phyloP scores from a whole-genome alignment of 805 yeast species.

The Candida khao-thaluensis region DNA sequence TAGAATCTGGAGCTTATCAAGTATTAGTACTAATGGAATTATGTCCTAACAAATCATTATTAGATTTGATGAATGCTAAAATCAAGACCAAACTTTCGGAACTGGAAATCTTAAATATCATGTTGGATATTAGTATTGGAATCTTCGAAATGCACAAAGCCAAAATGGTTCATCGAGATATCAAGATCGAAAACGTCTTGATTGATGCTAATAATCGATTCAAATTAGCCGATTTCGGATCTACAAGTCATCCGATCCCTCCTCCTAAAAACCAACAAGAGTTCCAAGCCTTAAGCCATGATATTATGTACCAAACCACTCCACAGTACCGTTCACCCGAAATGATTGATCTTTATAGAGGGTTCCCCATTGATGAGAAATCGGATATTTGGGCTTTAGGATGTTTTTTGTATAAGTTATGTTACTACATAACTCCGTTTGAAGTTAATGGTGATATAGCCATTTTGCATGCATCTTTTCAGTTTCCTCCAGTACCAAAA shows the following conservation, averaged over 20 bases:
- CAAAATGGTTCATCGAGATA: slow-evolving; percentile 84
- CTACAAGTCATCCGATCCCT: slow-evolving; percentile 64
- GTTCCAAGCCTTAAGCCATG: slow-evolving; percentile 75
- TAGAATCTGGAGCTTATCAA: slow-evolving; percentile 61
- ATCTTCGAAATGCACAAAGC: slow-evolving; percentile 81
- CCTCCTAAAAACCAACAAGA: slow-evolving; percentile 77
- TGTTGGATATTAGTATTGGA: slow-evolving; percentile 78
- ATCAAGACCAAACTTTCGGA: slow-evolving; percentile 76
- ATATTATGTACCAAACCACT: slow-evolving; percentile 86
- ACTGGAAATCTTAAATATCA: slow-evolving; percentile 74
- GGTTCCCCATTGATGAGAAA: slow-evolving; percentile 84
- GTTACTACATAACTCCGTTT: slow-evolving; percentile 93
- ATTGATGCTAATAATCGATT: slow-evolving; percentile 68
- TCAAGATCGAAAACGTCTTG: slow-evolving; percentile 91
- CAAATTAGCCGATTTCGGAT: slow-evolving; percentile 92
- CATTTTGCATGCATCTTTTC: slow-evolving; percentile 78
- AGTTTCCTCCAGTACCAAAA: slow-evolving; percentile 67
- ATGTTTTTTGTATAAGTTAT: slow-evolving; percentile 81
- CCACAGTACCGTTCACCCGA: slow-evolving; percentile 96
- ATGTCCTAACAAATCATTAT: slow-evolving; percentile 81
- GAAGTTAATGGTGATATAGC: slow-evolving; percentile 87
- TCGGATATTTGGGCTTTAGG: slow-evolving; percentile 98
- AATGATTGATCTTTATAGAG: slow-evolving; percentile 85
- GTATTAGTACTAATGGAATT: slow-evolving; percentile 90
- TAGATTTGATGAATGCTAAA: slow-evolving; percentile 88